Evolutionary conservation across 345 rosid genomes (phyloP).

Genomic region (Aquilaria sinensis): DNA sequence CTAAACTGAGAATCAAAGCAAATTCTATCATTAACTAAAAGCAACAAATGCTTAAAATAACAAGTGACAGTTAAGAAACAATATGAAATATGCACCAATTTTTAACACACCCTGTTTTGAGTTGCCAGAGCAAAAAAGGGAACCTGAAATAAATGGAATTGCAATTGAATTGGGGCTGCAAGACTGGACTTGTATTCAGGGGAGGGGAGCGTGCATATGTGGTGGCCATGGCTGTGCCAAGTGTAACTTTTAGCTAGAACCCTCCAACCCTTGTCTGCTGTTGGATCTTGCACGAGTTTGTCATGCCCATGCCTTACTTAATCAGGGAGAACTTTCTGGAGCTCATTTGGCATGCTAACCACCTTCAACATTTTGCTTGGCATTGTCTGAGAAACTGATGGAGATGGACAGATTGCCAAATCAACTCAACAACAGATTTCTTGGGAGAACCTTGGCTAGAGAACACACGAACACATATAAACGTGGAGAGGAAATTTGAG

Average conservation of each 20-base stretch:
- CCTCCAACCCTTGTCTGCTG: too few relatives aligned
- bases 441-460: constrained; percentile 23
- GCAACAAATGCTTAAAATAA: too few relatives aligned
- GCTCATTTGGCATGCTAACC: constrained; percentile 40
- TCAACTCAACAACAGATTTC: constrained; percentile 35
- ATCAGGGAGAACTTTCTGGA: constrained; percentile 32
- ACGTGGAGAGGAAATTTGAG: constrained; percentile 4
- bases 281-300: background rate
- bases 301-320: background rate
- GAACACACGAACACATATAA: background rate
- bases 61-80: too few relatives aligned
- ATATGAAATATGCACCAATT: too few relatives aligned
- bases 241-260: background rate
- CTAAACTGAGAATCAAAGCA: too few relatives aligned
- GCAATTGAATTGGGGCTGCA: background rate
- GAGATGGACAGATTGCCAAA: constrained; percentile 73
- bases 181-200: background rate
- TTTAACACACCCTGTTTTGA: too few relatives aligned
- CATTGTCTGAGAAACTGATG: background rate
- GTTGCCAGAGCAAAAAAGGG: background rate
- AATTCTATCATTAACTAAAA: too few relatives aligned
- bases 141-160: background rate
- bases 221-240: background rate
- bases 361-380: constrained; percentile 23
- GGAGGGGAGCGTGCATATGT: background rate